Conservation (phyloP, 1,139 yeast genomes). For the Torulaspora globosa region DNA sequence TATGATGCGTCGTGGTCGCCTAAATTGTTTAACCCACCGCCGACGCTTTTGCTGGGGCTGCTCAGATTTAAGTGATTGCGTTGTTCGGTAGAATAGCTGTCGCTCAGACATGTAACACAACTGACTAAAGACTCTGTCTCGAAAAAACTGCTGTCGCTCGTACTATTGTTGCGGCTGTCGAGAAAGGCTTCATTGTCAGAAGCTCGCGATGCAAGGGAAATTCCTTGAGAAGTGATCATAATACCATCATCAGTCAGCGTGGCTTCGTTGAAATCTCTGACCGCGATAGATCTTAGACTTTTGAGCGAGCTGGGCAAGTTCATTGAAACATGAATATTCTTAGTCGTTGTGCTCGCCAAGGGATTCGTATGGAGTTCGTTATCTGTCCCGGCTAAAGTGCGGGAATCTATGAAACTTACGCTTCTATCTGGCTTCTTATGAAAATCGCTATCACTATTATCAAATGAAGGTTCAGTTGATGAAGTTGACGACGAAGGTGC, state of each 20-base stretch:
- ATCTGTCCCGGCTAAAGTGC: conserved; percentile 2
- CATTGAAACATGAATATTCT: conserved; percentile 15
- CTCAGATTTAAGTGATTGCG: conserved; percentile 6
- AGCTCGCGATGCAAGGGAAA: not conserved
- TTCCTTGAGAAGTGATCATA: conserved; percentile 16
- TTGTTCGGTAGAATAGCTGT: conserved; percentile 15
- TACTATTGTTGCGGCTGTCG: conserved; percentile 12
- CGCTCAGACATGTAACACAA: conserved; percentile 37
- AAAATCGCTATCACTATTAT: not conserved
- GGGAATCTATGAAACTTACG: conserved; percentile 5
- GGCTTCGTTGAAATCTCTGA: conserved; percentile 11
- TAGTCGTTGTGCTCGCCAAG: conserved; percentile 9
- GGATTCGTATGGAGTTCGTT: conserved; percentile 11
- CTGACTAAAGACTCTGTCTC: conserved; percentile 36
- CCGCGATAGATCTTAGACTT: conserved; percentile 6
- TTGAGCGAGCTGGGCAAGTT: conserved; percentile 7
- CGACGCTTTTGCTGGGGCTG: not conserved
- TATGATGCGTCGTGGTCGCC: conserved; percentile 12
- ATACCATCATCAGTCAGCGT: conserved; percentile 16
- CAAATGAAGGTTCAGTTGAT: not conserved
- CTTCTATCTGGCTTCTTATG: not conserved
- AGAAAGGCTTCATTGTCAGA: not conserved
- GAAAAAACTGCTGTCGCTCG: conserved; percentile 21
- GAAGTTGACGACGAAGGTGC: not conserved
- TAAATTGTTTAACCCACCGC: no score